Evolutionary conservation across 108 stramenopile species (phyloP).

Genomic region (Conticribra weissflogii): DNA sequence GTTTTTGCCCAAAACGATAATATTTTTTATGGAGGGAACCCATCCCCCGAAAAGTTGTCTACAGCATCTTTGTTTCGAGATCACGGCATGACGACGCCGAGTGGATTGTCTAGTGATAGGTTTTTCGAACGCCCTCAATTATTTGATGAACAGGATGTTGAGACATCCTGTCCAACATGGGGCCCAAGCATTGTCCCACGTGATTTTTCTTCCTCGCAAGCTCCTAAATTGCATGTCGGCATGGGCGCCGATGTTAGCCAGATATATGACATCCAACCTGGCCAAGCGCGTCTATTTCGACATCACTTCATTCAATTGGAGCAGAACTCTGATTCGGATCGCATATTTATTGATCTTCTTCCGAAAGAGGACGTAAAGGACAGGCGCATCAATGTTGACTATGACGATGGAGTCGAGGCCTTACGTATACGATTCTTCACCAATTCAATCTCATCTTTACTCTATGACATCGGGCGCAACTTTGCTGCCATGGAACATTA

Average conservation of each 20-base stretch:
- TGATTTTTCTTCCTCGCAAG: constrained; percentile 6
- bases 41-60: too few species aligned
- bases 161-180: constrained; percentile 39
- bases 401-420: constrained; percentile 8
- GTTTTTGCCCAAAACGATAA: not conserved
- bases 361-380: constrained; percentile 27
- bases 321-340: constrained; percentile 2
- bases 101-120: constrained; percentile 6
- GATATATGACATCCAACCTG: constrained; percentile 3
- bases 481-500: constrained; percentile 29
- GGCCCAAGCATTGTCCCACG: constrained; percentile 44
- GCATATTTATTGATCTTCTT: constrained; percentile 11
- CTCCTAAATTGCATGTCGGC: too few species aligned
- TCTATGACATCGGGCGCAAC: constrained; percentile 25
- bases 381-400: constrained; percentile 21
- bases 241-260: not conserved
- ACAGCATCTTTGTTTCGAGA: not conserved
- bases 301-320: constrained; percentile 37
- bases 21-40: too few species aligned
- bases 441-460: constrained; percentile 13
- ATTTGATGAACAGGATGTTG: constrained; percentile 6
- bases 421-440: constrained; percentile 33
- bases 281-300: constrained; percentile 27
- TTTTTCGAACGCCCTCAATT: not conserved
- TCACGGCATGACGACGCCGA: not conserved